These are phyloP conservation scores for Cytospora leucostoma DNA, from an alignment of 2,329 filamentous ascomycete genomes.

Conservation along the genomic window DNA sequence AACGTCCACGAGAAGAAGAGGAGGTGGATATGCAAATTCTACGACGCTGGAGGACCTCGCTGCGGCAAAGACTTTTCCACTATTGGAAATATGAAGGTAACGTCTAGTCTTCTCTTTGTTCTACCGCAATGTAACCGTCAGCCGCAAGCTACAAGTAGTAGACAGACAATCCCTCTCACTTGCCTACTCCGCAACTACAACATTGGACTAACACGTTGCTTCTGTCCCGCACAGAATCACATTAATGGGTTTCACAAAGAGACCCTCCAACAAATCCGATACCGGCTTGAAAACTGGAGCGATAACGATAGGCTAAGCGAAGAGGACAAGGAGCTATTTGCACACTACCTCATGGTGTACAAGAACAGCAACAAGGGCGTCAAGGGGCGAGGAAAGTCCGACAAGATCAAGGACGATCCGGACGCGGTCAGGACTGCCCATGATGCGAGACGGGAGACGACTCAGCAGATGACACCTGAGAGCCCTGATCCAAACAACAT, in stretches of 20 bases:
- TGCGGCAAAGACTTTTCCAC: constrained; percentile 90
- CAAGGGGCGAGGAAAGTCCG: constrained; percentile 88
- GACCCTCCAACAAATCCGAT: constrained; percentile 5
- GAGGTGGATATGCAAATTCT: constrained; percentile 78
- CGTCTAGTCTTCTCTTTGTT: constrained; percentile 22
- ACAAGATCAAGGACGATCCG: constrained; percentile 54
- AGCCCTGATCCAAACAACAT: constrained; percentile 33
- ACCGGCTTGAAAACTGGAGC: constrained; percentile 31
- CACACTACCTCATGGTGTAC: constrained; percentile 85
- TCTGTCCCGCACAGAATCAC: constrained; percentile 12
- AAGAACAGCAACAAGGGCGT: constrained; percentile 99
- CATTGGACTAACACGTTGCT: not conserved
- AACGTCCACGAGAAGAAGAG: constrained; percentile 75
- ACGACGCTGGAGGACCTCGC: constrained; percentile 46
- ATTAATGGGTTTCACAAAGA: constrained; percentile 23
- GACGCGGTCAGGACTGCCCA: not conserved
- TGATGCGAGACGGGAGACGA: constrained; percentile 14
- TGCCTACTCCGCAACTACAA: too few species aligned
- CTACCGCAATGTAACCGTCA: not conserved
- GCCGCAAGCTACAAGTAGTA: too few species aligned
- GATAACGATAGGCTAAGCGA: constrained; percentile 66
- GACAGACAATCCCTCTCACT: too few species aligned
- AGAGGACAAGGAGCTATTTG: constrained; percentile 73
- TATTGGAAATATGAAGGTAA: constrained; percentile 86
- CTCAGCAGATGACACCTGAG: constrained; percentile 31